Base-by-base conservation (phyloP, 805 yeast species). In the Grigorovia humatica region DNA sequence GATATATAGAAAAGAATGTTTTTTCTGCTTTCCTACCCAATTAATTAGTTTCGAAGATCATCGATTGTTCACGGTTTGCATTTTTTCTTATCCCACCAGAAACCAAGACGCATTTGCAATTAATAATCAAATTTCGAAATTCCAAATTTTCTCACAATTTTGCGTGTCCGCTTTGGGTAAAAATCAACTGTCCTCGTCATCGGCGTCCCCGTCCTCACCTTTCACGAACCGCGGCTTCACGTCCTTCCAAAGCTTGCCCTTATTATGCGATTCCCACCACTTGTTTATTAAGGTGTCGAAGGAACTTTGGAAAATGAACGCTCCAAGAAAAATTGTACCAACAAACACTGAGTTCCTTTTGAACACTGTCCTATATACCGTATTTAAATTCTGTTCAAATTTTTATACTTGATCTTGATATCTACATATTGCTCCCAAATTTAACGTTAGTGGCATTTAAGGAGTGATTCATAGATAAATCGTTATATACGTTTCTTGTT, bases 271-370 rank as follows among this genome's bases (percentile, higher is more conserved):
- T 64, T 82, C 86, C 74, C 82, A 85, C 84, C 84, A 85, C 48
- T 64, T 65, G 62, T 84, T 85, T 56, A 85, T 74, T 56, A 77
- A 82, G 55, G 71, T 68, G 67, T 86, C 93, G 59, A 85, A 85
- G 64, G 76, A 75, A 49, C 82, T 83, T 74, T 88, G 91, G 79
- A 89, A 88, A 56, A 82, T 81, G 66, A 90, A 90, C 47, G 97
- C 89, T 63, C 86, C 81, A 48, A 81, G 84, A 61, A 90, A 84
- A 55, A 90, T 76, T 56, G 93, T 75, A 58, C 88, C 87, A 56
- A 90, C 96, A 72, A 78, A 88, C 56, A 85, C 76, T 47, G 97
- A 80, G 81, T 91, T 90, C 79, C 96, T 87, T 80, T 88, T 88
- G 79, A 87, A 83, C 52, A 85, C 62, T 41, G 76, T 70, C 78